Conservation (phyloP, 495 filamentous ascomycete genomes). For the Massariosphaeria phaeospora region DNA sequence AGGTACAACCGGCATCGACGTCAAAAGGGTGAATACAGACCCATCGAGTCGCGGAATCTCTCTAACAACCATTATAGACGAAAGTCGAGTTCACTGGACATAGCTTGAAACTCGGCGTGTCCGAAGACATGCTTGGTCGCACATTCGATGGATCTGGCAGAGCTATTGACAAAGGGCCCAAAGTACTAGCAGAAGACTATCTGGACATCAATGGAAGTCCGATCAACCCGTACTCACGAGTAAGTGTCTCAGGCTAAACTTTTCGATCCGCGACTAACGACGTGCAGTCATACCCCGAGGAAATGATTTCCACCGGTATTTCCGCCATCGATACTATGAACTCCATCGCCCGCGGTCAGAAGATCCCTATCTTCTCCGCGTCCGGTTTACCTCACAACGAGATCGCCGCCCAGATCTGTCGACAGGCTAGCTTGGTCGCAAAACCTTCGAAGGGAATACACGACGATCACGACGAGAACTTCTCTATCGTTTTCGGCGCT, state of each 20-base stretch:
- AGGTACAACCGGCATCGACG: conserved; percentile 93
- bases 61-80: conserved; percentile 54
- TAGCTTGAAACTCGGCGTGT: conserved; percentile 96
- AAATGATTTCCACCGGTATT: conserved; percentile 99
- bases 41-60: neutral
- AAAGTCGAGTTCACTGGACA: conserved; percentile 96
- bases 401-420: conserved; percentile 95
- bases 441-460: conserved; percentile 90
- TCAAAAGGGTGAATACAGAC: conserved; percentile 71
- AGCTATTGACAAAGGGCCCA: conserved; percentile 97
- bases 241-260: conserved; percentile 41
- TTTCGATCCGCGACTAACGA: conserved; percentile 20
- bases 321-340: conserved; percentile 99
- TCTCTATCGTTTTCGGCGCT: conserved; percentile 97
- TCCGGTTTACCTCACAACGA: conserved; percentile 98
- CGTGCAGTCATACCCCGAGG: conserved; percentile 86
- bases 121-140: conserved; percentile 98
- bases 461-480: conserved; percentile 97
- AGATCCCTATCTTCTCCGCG: conserved; percentile 99
- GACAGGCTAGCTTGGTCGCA: conserved; percentile 88
- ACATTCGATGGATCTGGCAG: conserved; percentile 97
- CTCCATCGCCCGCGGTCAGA: conserved; percentile 98
- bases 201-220: conserved; percentile 98
- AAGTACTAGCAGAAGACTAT: conserved; percentile 96
- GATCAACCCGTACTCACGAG: conserved; percentile 97